Evolutionary conservation across 176 grass and related monocot genomes (phyloP).

Genomic region (Oryza glumipatula): DNA sequence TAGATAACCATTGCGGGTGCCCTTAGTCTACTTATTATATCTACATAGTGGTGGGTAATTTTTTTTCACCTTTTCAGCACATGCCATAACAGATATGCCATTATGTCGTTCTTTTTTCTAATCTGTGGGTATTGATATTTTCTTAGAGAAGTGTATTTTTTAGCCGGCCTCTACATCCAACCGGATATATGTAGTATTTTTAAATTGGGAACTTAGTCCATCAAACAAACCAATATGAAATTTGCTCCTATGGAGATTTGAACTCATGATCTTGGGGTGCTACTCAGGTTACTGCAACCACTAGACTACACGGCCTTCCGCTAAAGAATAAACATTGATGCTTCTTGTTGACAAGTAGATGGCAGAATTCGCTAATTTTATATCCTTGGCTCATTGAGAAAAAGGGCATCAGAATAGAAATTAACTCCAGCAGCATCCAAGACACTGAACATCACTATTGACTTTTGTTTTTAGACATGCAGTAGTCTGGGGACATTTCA

Average conservation of each 20-base stretch:
- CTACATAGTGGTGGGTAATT: background rate
- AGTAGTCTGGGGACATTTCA: background rate
- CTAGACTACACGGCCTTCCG: no score
- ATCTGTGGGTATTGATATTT: background rate
- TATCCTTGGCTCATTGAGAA: background rate
- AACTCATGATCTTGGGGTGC: no score
- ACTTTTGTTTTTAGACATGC: background rate
- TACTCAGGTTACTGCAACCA: no score
- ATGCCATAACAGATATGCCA: background rate
- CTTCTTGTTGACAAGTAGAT: slow-evolving; percentile 1
- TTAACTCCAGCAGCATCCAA: background rate
- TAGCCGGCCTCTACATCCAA: no score
- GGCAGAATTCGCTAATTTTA: background rate
- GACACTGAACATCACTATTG: background rate
- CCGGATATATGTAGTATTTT: no score
- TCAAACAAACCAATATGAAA: no score
- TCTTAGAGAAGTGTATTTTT: no score
- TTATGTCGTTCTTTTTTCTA: background rate
- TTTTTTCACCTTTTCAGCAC: background rate
- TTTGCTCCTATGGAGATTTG: no score
- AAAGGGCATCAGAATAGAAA: background rate
- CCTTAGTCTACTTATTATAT: background rate
- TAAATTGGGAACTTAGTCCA: no score
- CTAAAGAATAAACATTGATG: background rate
- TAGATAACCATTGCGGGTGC: no score